phyloP scores from a whole-genome alignment of 208 protist genomes.

The Tetramitus jugosus region DNA sequence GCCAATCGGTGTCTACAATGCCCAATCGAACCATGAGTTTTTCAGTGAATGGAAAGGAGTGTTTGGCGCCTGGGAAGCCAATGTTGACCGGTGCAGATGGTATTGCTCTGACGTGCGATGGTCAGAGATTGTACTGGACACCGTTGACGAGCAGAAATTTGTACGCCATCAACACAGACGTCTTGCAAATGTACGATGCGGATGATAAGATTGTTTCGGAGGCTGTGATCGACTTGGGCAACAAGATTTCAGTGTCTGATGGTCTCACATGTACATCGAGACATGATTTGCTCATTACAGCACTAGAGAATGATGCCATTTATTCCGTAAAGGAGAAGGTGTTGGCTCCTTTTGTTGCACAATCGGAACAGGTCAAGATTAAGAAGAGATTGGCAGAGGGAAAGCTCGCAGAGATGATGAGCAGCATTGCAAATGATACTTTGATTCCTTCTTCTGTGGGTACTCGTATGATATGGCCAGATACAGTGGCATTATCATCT shows the following conservation, averaged over 20 bases:
- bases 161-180: conserved; percentile 9
- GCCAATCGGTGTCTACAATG: not conserved
- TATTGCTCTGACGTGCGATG: conserved; percentile 20
- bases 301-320: not conserved
- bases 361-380: no score
- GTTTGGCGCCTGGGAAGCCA: not conserved
- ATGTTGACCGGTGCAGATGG: conserved; percentile 30
- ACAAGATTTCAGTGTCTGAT: conserved; percentile 1
- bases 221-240: not conserved
- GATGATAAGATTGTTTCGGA: not conserved
- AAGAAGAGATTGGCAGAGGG: no score
- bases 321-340: no score
- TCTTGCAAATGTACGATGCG: not conserved
- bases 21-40: not conserved
- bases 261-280: not conserved
- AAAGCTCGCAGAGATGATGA: no score
- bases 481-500: not conserved
- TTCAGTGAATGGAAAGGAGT: conserved; percentile 5
- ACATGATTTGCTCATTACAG: not conserved
- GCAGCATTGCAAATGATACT: no score
- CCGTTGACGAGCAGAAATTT: conserved; percentile 11
- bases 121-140: conserved; percentile 19
- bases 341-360: no score
- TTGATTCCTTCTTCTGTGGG: no score
- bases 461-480: no score